Evolutionary conservation across 768 basidiomycete genomes (phyloP).

Genomic region (Gloeopeniophorella convolvens): DNA sequence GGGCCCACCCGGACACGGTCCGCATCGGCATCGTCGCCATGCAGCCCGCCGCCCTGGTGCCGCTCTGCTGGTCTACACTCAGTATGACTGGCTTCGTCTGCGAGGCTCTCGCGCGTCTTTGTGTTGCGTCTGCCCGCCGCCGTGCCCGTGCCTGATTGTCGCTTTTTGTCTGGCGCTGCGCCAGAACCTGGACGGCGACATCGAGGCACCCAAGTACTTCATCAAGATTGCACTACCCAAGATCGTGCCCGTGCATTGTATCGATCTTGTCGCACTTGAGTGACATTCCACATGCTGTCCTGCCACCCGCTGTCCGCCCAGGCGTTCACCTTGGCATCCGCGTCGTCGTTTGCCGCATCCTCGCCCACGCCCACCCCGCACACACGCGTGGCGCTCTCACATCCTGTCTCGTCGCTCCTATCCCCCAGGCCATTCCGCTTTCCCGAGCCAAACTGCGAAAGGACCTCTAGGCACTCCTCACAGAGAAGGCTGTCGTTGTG

Average conservation of each 20-base stretch:
- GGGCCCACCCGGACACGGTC: conserved; percentile 62
- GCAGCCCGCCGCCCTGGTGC: conserved; percentile 84
- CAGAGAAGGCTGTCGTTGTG: conserved; percentile 31
- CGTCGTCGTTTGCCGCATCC: conserved; percentile 17
- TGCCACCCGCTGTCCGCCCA: conserved; percentile 34
- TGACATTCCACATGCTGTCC: conserved; percentile 91
- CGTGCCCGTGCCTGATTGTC: conserved; percentile 17
- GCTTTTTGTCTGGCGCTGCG: too few species aligned
- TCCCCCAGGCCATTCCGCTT: conserved; percentile 85
- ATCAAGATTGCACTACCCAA: conserved; percentile 93
- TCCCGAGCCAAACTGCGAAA: conserved; percentile 92
- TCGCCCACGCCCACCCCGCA: conserved; percentile 28
- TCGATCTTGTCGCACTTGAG: conserved; percentile 94
- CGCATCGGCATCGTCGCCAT: conserved; percentile 85
- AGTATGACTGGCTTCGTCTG: conserved; percentile 97
- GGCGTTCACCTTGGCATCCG: conserved; percentile 22
- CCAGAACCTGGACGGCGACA: conserved; percentile 93
- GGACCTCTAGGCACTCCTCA: conserved; percentile 67
- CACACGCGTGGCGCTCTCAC: conserved; percentile 41
- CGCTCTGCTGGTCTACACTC: conserved; percentile 78
- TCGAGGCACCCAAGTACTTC: conserved; percentile 80
- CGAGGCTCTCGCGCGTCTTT: conserved; percentile 79
- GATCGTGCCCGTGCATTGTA: conserved; percentile 93
- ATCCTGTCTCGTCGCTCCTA: conserved; percentile 51
- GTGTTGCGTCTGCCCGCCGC: not conserved